These are phyloP conservation scores for Cyamopsis tetragonoloba DNA, from an alignment of 306 rosid species.

Conservation along the genomic window DNA sequence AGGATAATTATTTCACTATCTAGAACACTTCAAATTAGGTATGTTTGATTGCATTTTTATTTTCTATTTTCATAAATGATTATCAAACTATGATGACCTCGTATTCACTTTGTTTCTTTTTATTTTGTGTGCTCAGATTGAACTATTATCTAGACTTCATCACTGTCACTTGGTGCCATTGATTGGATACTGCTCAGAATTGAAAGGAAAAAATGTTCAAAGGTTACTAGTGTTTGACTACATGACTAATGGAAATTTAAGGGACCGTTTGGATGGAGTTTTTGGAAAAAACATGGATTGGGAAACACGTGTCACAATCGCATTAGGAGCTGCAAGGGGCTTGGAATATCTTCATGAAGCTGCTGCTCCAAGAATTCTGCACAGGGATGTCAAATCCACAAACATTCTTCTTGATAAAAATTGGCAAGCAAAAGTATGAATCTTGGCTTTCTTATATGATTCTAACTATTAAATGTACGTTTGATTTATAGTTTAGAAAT, in stretches of 20 bases:
- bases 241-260: conserved; percentile 82
- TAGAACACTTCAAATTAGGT: too few species aligned
- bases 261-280: conserved; percentile 75
- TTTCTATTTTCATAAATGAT: too few species aligned
- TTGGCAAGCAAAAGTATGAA: conserved; percentile 78
- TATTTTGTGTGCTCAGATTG: conserved; percentile 57
- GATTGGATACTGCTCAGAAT: conserved; percentile 84
- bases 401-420: conserved; percentile 90
- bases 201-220: conserved; percentile 67
- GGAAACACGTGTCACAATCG: conserved; percentile 77
- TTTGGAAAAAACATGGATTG: conserved; percentile 60
- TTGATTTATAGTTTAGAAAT: too few species aligned
- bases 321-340: conserved; percentile 96
- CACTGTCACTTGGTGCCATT: conserved; percentile 92
- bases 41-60: too few species aligned
- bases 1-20: too few species aligned
- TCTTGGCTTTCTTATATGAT: conserved; percentile 18
- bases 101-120: too few species aligned
- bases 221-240: conserved; percentile 78
- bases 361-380: conserved; percentile 95
- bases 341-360: conserved; percentile 98
- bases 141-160: conserved; percentile 82
- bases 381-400: conserved; percentile 92
- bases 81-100: too few species aligned
- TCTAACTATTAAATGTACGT: neutral